Base-by-base conservation (phyloP, 1,284 basidiomycete genomes). In the Phaffia rhodozyma region DNA sequence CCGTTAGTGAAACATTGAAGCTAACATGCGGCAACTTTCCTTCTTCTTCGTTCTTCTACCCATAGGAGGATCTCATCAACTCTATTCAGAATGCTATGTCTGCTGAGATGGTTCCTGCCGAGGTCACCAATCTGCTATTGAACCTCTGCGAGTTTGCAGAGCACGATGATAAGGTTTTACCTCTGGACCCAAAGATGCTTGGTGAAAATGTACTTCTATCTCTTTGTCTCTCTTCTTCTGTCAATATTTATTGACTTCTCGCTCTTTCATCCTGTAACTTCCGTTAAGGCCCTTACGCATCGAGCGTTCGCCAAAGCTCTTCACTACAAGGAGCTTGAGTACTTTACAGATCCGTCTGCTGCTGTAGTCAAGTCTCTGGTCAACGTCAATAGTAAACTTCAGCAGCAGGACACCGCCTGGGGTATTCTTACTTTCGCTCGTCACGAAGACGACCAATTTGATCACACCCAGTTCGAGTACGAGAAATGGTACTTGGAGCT, bases 121-220 rank as follows among this genome's bases (percentile, higher is more conserved):
- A 97, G 62, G 82, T 98, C 38, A 89, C 96, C n/a, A 91, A 97
- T 73, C 84, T 89, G 56, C 79, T 98, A 34, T 82, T 99, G 66
- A 93, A 93, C 74, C 81, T 98, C n/a, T 92, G 93, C 9, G 96
- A 99, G 75, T 98, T 98, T 74, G 97, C 98, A 90, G 96, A 98
- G 76, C 96, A 97, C 71, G 94, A 98, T 75, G 96, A 98, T 75
- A 97, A 97, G 74, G 83, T 90, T 1, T 79, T 98, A 1, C 91
- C 92, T 0, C 97, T 98, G 69, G 91, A 97, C 70, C 87, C 94
- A 68, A 84, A 89, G 59, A 89, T 89, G 18, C 83, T 98, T 5
- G 64, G 60, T n/a, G 57, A 51, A 50, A 57, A 61, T 34, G 63
- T 63, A 58, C 29, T 56, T 52, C 23, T 4, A 25, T n/a, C n/a